phyloP scores from a whole-genome alignment of 352 stramenopile genomes.

The Globisporangium spinosum region DNA sequence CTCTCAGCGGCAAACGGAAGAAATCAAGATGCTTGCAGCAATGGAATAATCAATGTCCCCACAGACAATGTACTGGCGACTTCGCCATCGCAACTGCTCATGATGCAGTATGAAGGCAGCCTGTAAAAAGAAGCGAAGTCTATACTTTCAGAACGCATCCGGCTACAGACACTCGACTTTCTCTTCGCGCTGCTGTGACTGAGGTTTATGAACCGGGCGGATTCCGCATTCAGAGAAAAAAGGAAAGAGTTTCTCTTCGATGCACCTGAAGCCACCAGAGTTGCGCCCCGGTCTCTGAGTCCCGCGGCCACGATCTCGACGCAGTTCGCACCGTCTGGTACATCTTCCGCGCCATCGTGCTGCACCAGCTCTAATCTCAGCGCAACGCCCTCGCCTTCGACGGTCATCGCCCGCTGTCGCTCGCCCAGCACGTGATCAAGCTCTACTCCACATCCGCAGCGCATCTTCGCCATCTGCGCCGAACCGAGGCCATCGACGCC shows the following conservation, averaged over 20 bases:
- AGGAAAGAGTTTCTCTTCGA: not conserved
- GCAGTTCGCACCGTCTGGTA: no score
- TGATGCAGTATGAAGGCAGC: constrained; percentile 21
- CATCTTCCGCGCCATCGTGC: no score
- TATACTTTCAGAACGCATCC: not conserved
- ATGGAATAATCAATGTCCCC: not conserved
- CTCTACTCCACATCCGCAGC: no score
- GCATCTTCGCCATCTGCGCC: no score
- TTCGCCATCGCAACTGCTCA: constrained; percentile 8
- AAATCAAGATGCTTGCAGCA: not conserved
- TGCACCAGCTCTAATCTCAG: no score
- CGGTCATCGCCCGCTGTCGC: no score
- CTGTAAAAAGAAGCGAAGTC: not conserved
- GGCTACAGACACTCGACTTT: not conserved
- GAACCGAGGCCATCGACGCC: no score
- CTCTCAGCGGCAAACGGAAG: not conserved
- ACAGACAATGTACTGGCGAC: not conserved
- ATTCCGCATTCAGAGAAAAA: not conserved
- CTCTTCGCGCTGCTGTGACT: not conserved
- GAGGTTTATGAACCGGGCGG: not conserved
- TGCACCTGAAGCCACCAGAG: no score
- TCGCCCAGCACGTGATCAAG: no score
- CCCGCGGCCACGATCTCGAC: no score
- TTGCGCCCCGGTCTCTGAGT: no score
- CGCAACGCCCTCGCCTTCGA: no score